These are phyloP conservation scores for Citrus mangshanensis DNA, from an alignment of 345 rosid species.

Conservation along the genomic window DNA sequence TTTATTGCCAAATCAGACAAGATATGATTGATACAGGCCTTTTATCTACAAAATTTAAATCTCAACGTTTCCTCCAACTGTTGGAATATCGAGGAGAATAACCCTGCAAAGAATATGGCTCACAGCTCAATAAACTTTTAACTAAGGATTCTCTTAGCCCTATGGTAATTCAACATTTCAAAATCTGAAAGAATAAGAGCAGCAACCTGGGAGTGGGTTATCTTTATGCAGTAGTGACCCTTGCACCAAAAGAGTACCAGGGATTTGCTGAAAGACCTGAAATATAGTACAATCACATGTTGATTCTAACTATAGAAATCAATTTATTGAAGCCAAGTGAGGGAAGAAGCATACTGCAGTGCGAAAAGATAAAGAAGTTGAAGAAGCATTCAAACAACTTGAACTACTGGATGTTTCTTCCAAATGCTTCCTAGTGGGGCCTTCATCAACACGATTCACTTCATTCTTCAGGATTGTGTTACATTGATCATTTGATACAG, in stretches of 20 bases:
- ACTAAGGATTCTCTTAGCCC: background rate
- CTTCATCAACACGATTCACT: slow-evolving; percentile 22
- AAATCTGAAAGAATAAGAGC: background rate
- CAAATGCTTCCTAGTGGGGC: slow-evolving; percentile 13
- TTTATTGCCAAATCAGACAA: background rate
- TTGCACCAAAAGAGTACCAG: slow-evolving; percentile 79
- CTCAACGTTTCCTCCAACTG: slow-evolving; percentile 52
- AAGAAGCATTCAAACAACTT: slow-evolving; percentile 26
- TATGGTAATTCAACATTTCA: background rate
- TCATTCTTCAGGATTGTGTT: slow-evolving; percentile 41
- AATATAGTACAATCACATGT: slow-evolving; percentile 7
- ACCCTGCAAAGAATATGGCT: slow-evolving; percentile 39
- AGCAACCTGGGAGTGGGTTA: slow-evolving; percentile 50
- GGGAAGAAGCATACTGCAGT: slow-evolving; percentile 41
- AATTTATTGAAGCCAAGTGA: background rate
- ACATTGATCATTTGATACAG: slow-evolving; percentile 50
- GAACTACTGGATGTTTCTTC: slow-evolving; percentile 27
- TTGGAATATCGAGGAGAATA: slow-evolving; percentile 50
- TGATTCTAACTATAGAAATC: background rate
- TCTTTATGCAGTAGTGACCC: slow-evolving; percentile 63
- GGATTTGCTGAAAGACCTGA: slow-evolving; percentile 81
- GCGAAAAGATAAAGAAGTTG: slow-evolving; percentile 41
- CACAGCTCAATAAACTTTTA: background rate
- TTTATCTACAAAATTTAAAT: slow-evolving; percentile 41
- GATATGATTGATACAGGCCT: background rate